phyloP scores from a whole-genome alignment of 2,329 filamentous ascomycete genomes.

The Penicillium hesseltinei region DNA sequence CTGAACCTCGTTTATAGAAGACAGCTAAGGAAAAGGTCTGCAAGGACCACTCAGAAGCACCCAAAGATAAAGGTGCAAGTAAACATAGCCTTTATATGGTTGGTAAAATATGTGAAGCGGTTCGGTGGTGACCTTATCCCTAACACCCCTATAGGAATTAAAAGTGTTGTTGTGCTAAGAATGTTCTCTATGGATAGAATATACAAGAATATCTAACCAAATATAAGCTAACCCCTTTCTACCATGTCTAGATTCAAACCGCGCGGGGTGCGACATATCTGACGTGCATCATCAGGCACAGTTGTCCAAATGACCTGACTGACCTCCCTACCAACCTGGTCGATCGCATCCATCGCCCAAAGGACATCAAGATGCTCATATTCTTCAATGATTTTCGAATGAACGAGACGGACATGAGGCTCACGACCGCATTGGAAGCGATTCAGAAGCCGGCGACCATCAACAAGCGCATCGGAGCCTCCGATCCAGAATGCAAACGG shows the following conservation, averaged over 20 bases:
- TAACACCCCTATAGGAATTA: not conserved
- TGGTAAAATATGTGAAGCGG: not conserved
- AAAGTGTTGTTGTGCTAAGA: not conserved
- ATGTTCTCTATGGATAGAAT: not conserved
- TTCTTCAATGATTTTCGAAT: slow-evolving; percentile 76
- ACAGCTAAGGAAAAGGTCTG: not conserved
- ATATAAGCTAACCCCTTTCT: not conserved
- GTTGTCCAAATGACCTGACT: slow-evolving; percentile 83
- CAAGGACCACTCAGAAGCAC: not conserved
- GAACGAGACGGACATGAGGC: slow-evolving; percentile 75
- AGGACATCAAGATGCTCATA: slow-evolving; percentile 95
- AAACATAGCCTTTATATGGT: not conserved
- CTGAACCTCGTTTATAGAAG: not conserved
- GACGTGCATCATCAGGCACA: slow-evolving; percentile 54
- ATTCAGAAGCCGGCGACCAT: slow-evolving; percentile 70
- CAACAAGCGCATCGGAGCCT: slow-evolving; percentile 79
- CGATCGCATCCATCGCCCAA: slow-evolving; percentile 86
- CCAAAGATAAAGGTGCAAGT: not conserved
- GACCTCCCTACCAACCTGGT: slow-evolving; percentile 78
- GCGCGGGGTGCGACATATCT: slow-evolving; percentile 62
- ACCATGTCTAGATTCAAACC: slow-evolving; percentile 29
- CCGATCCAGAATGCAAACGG: slow-evolving; percentile 88
- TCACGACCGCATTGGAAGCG: slow-evolving; percentile 75
- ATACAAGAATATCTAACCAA: not conserved
- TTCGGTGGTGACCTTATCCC: not conserved